Evolutionary conservation across 306 rosid species (phyloP).

Genomic region (Quercus engelmannii): DNA sequence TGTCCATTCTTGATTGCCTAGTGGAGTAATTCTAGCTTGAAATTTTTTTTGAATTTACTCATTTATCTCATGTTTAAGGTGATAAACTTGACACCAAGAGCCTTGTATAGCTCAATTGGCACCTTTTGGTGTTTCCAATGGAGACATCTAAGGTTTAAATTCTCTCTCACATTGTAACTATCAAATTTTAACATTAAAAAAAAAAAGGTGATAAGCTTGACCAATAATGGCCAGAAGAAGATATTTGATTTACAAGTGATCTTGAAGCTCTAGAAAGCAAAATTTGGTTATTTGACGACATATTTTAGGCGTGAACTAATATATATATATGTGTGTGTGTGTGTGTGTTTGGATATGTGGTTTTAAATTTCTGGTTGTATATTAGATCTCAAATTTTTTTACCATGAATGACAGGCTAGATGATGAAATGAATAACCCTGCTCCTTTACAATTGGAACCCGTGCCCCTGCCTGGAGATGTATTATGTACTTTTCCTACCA

Average conservation of each 20-base stretch:
- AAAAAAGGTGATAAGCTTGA: not conserved
- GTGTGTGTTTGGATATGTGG: not conserved
- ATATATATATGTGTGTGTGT: not conserved
- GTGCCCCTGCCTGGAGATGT: conserved; percentile 39
- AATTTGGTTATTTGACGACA: not conserved
- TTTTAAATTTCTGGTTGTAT: conserved; percentile 1
- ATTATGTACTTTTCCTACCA: conserved; percentile 42
- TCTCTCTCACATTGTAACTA: too few species aligned
- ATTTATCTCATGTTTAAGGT: not conserved
- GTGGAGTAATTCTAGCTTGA: not conserved
- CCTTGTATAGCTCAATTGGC: too few species aligned
- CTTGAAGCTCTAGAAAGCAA: not conserved
- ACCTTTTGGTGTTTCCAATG: too few species aligned
- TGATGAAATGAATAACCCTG: conserved; percentile 46
- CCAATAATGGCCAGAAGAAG: not conserved
- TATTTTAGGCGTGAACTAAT: not conserved
- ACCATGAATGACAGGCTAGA: conserved; percentile 44
- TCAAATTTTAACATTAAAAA: too few species aligned
- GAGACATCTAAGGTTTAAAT: too few species aligned
- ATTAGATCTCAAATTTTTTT: not conserved
- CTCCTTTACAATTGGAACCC: conserved; percentile 43
- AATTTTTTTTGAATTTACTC: not conserved
- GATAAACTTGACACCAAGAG: not conserved
- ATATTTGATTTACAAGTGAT: not conserved
- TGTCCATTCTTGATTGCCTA: too few species aligned